Evolutionary conservation across 2,329 filamentous ascomycete genomes (phyloP).

Genomic region (Sporothrix mexicana): DNA sequence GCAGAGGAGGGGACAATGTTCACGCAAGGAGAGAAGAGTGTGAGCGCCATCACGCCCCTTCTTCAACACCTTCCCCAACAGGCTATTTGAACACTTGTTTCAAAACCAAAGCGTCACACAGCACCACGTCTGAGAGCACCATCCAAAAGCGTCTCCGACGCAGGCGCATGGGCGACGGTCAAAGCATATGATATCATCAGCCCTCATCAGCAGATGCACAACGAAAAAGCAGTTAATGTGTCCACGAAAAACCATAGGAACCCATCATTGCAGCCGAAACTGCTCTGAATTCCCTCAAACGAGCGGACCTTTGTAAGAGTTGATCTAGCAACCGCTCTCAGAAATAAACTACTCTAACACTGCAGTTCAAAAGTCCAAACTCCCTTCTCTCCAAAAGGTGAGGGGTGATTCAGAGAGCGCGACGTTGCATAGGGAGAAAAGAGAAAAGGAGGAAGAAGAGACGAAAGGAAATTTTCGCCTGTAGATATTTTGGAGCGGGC

Average conservation of each 20-base stretch:
- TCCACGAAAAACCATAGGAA: slow-evolving; percentile 41
- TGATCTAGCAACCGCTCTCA: slow-evolving; percentile 40
- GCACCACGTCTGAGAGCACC: not conserved
- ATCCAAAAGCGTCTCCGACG: not conserved
- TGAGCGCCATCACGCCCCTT: not conserved
- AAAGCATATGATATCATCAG: not conserved
- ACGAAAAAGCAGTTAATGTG: slow-evolving; percentile 30
- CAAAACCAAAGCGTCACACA: not conserved
- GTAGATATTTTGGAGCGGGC: not conserved
- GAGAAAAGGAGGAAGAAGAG: slow-evolving; percentile 20
- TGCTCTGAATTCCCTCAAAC: slow-evolving; percentile 41
- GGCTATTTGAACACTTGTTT: not conserved
- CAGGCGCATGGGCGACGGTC: not conserved
- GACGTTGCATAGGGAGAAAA: slow-evolving; percentile 36
- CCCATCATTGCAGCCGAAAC: slow-evolving; percentile 35
- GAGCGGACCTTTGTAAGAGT: slow-evolving; percentile 37
- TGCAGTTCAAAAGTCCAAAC: slow-evolving; percentile 13
- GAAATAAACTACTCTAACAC: not conserved
- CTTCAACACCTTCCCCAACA: slow-evolving; percentile 5
- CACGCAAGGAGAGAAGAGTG: not conserved
- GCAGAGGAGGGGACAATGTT: not conserved
- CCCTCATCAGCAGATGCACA: no score
- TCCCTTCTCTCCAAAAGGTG: slow-evolving; percentile 9
- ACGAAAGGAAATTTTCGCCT: slow-evolving; percentile 21
- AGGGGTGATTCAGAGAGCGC: slow-evolving; percentile 32